phyloP scores from a whole-genome alignment of 2,329 filamentous ascomycete species.

The Calonectria henricotiae region DNA sequence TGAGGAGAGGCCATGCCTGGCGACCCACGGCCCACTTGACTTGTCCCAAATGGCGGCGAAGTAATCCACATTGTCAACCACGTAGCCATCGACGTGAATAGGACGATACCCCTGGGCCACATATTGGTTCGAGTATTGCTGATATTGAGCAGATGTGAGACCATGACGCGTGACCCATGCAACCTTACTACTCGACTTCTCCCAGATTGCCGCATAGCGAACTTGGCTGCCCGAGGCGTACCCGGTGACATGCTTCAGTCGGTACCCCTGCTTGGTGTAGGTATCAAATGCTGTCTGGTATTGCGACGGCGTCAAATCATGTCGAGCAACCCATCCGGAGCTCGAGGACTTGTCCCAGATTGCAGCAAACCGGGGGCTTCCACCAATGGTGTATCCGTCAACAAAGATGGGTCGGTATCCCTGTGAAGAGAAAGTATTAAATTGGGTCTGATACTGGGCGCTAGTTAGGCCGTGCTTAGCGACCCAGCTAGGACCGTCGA shows the following conservation, averaged over 20 bases:
- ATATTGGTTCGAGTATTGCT: neutral
- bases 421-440: neutral
- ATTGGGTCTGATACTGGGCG: constrained; percentile 22
- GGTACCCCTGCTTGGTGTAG: neutral
- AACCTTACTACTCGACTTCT: neutral
- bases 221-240: constrained; percentile 9
- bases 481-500: neutral
- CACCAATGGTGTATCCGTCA: constrained; percentile 19
- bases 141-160: constrained; percentile 22
- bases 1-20: constrained; percentile 15
- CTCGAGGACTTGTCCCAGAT: constrained; percentile 31
- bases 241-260: constrained; percentile 27
- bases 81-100: constrained; percentile 21
- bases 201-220: constrained; percentile 24
- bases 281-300: constrained; percentile 21
- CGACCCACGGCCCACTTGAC: constrained; percentile 19
- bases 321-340: constrained; percentile 7
- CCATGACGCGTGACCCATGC: constrained; percentile 9
- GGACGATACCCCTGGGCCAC: constrained; percentile 14
- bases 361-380: constrained; percentile 16
- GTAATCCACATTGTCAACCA: constrained; percentile 28
- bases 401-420: constrained; percentile 23
- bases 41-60: constrained; percentile 32
- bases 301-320: constrained; percentile 18
- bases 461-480: constrained; percentile 17